These are phyloP conservation scores for Gossypium trilobum DNA, from an alignment of 441 rosid species.

Conservation along the genomic window DNA sequence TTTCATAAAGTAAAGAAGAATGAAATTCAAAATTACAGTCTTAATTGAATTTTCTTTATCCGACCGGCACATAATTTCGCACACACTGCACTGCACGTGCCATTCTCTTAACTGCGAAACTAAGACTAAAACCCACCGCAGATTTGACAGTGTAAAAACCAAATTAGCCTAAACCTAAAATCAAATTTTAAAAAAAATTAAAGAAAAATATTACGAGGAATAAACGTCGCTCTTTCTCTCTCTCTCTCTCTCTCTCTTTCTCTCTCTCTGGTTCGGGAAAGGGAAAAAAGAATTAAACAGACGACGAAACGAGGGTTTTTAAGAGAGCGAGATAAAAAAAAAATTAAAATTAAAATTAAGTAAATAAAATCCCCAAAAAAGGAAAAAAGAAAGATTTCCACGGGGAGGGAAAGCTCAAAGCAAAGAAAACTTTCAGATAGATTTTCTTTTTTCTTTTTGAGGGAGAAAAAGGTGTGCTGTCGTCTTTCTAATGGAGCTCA, in stretches of 20 bases:
- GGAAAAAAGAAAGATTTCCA: conserved; percentile 11
- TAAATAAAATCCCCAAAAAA: not conserved
- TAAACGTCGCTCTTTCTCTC: conserved; percentile 22
- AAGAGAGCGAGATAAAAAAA: not conserved
- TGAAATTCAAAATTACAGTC: no score
- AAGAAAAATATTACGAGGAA: conserved; percentile 15
- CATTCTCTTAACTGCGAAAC: not conserved
- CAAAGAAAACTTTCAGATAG: conserved; percentile 1
- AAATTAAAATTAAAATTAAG: no score
- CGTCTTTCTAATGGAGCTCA: conserved; percentile 17
- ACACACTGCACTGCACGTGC: conserved; percentile 28
- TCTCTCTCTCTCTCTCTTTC: conserved; percentile 1
- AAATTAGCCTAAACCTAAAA: conserved; percentile 8
- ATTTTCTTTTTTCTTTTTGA: not conserved
- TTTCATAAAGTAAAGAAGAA: no score
- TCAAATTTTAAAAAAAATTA: not conserved
- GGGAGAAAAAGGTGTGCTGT: conserved; percentile 6
- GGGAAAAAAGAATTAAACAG: conserved; percentile 9
- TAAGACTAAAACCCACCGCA: conserved; percentile 23
- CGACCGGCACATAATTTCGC: conserved; percentile 14
- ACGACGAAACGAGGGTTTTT: conserved; percentile 28
- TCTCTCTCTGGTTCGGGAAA: conserved; percentile 17
- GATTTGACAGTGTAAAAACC: conserved; percentile 15
- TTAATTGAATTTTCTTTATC: not conserved
- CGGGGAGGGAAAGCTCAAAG: conserved; percentile 18